Base-by-base conservation (phyloP, 192 early-diverging fungal species). In the Coemansia sp. region DNA sequence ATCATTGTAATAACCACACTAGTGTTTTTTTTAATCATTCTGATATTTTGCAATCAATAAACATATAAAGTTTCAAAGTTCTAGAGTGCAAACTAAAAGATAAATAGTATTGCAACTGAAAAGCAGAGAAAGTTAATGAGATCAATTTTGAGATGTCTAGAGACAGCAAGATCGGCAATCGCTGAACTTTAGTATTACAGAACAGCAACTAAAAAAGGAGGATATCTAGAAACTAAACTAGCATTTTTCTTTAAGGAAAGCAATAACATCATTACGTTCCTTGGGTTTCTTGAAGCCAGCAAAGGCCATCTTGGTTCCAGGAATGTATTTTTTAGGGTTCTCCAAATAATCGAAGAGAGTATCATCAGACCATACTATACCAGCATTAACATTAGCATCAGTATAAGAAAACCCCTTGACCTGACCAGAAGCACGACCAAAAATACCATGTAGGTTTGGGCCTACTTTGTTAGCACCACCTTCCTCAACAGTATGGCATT, bases 261-360 rank as follows among this genome's bases (percentile, higher is more conserved):
- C 87, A 75, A 96, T 92, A 56, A 95, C 85, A 78, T 97, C 95
- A 69, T 86, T 85, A 60, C 89, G 86, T 34, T 93, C 90, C 82
- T 90, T 87, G 34, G 62, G 56, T 77, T 85, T 85, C 79, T 85
- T 86, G 73, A 86, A 85, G 31, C 80, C 73, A 62, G 92, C 92
- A 80, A 98, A 98, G 59, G 95, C 94, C 96, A 98, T 98, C 90
- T 95, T 96, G 65, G 96, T 98, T 53, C 90, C 89, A 30, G 88
- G 89, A 63, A 93, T 92, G 78, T 90, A 93, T 91, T 95, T 98
- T 88, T 97, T 98, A 67, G 96, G 96, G 89, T 98, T 97, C 89
- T 95, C 93, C 49, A 93, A 88, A 87, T 98, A 97, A 26, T 90
- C 86, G 78, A 96, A 98, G 70, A 98, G 88, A 58, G 93, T 89